phyloP scores from a whole-genome alignment of 768 basidiomycete species.

The Scleroderma citrinum region DNA sequence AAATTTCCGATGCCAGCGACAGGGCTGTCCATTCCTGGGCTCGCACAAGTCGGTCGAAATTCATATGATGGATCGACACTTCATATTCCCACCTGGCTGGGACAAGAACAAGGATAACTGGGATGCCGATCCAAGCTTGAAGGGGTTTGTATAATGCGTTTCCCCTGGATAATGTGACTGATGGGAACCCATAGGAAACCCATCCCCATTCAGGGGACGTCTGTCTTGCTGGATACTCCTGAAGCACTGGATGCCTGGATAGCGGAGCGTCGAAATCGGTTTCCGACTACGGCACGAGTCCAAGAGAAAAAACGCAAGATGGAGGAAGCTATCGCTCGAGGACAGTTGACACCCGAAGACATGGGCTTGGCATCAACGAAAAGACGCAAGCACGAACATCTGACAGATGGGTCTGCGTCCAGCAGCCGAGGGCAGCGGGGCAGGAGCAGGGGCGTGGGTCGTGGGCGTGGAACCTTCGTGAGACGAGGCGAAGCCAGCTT shows the following conservation, averaged over 20 bases:
- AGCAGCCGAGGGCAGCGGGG: conserved; percentile 11
- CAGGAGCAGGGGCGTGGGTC: conserved; percentile 29
- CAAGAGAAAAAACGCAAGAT: conserved; percentile 78
- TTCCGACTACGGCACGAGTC: conserved; percentile 65
- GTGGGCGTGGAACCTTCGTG: conserved; percentile 8
- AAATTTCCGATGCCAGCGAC: conserved; percentile 51
- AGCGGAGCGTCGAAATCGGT: conserved; percentile 80
- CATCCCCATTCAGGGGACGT: conserved; percentile 75
- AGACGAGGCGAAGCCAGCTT: conserved; percentile 1
- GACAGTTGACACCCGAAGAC: conserved; percentile 56
- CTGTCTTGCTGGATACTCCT: conserved; percentile 67
- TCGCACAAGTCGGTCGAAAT: conserved; percentile 65
- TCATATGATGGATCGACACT: conserved; percentile 89
- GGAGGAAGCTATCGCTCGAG: conserved; percentile 74
- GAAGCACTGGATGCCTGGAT: conserved; percentile 84
- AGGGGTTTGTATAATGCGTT: conserved; percentile 46
- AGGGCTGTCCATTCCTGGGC: conserved; percentile 62
- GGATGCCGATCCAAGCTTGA: conserved; percentile 80
- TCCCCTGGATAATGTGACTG: neutral
- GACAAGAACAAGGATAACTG: conserved; percentile 53
- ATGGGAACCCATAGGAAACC: conserved; percentile 45
- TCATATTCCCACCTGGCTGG: conserved; percentile 76
- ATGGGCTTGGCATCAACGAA: conserved; percentile 37
- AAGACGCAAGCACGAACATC: conserved; percentile 30
- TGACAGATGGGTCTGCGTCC: conserved; percentile 2